Evolutionary conservation across 768 basidiomycete species (phyloP).

Genomic region (Austroboletus eburneus): DNA sequence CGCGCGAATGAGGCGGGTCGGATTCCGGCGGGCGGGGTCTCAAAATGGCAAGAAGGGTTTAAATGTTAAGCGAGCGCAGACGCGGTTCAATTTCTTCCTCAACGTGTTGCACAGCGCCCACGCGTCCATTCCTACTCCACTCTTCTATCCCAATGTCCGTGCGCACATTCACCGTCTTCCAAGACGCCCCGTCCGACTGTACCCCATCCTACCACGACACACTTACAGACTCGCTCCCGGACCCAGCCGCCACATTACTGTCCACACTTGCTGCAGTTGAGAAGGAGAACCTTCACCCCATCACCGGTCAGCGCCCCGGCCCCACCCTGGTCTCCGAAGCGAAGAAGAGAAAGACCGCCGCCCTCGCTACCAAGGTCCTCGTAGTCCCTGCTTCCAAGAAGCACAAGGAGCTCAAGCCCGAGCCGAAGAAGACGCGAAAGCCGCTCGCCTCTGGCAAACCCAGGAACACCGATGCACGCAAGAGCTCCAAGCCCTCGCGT

Average conservation of each 20-base stretch:
- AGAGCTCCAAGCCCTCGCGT: constrained; percentile 30
- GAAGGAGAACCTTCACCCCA: constrained; percentile 78
- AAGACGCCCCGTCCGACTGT: constrained; percentile 44
- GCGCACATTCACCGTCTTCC: constrained; percentile 62
- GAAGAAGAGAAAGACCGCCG: constrained; percentile 65
- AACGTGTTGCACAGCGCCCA: constrained; percentile 32
- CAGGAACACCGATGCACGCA: constrained; percentile 35
- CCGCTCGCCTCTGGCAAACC: constrained; percentile 29
- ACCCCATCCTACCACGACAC: constrained; percentile 29
- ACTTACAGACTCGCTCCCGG: constrained; percentile 17
- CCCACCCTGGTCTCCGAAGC: constrained; percentile 31
- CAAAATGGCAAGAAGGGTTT: constrained; percentile 27
- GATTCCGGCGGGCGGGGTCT: constrained; percentile 33
- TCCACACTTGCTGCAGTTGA: constrained; percentile 43
- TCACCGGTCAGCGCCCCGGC: constrained; percentile 62
- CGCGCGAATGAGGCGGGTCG: constrained; percentile 22
- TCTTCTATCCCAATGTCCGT: constrained; percentile 42
- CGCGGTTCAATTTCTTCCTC: constrained; percentile 22
- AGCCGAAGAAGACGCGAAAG: constrained; percentile 59
- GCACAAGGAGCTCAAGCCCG: constrained; percentile 41
- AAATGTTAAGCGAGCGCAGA: constrained; percentile 29
- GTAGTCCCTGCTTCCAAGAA: constrained; percentile 37
- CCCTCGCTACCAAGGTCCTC: constrained; percentile 51
- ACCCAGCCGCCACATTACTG: constrained; percentile 30
- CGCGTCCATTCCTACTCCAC: constrained; percentile 13